phyloP scores from a whole-genome alignment of 257 asterid genomes.

The Rauvolfia tetraphylla region DNA sequence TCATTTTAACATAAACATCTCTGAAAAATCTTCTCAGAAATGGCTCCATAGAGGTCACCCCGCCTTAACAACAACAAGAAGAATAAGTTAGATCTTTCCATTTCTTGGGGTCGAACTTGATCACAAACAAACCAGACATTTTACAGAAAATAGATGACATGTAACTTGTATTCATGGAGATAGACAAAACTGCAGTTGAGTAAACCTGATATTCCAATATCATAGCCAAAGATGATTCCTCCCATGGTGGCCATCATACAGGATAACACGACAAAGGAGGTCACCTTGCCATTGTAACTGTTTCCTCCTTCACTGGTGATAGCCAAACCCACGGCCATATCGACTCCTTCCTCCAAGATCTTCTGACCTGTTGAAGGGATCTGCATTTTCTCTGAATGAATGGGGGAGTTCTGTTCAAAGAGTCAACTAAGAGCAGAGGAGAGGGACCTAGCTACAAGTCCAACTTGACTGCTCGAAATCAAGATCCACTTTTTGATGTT shows the following conservation, averaged over 20 bases:
- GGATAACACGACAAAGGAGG: constrained; percentile 55
- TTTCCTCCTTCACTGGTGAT: constrained; percentile 25
- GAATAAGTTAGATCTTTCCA: not conserved
- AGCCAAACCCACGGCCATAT: constrained; percentile 53
- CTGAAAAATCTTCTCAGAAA: constrained; percentile 66
- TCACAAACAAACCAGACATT: not conserved
- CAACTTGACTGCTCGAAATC: constrained; percentile 27
- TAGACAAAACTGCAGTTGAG: not conserved
- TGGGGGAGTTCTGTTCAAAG: not conserved
- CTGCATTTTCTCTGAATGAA: not conserved
- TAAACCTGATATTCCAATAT: constrained; percentile 82
- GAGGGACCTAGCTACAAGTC: constrained; percentile 10
- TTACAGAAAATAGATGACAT: not conserved
- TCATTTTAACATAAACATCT: constrained; percentile 52
- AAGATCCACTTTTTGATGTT: not conserved
- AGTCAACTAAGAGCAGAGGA: not conserved
- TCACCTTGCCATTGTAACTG: constrained; percentile 54
- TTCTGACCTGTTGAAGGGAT: not conserved
- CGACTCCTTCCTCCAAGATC: constrained; percentile 10
- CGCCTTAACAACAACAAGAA: constrained; percentile 41
- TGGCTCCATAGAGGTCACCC: constrained; percentile 83
- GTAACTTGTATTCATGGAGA: not conserved
- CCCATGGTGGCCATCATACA: constrained; percentile 81
- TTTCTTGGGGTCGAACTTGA: not conserved
- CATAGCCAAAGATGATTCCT: constrained; percentile 82